Evolutionary conservation across 768 basidiomycete genomes (phyloP), one percentile per base, ranked within the genome.

Genomic region (Dacryopinax primogenitus): DNA sequence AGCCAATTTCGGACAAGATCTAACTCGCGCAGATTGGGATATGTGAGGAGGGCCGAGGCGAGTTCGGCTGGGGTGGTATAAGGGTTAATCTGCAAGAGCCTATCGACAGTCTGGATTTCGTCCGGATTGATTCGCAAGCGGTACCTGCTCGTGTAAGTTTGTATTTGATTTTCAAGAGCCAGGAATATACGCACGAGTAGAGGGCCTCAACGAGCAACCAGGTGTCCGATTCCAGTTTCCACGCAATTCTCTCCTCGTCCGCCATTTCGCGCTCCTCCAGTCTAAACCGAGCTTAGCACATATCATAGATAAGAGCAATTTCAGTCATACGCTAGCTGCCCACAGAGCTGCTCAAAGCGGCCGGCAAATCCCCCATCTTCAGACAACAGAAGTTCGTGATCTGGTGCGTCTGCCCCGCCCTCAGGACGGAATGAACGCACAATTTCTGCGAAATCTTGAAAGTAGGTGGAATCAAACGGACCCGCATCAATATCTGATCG

Each of bases 1-100:
- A 92, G 79, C 91, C 91, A 93, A 73, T 92, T 89, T n/a, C 88
- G 83, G 7, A 92, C 85, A 45, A 88, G 84, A 51, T 89, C 79
- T 64, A 92, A 87, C 67, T 91, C 90, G 0, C 82, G 75, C 35
- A 92, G 83, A 1, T 86, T 78, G 0, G 83, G 83, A 0, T 86
- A 88, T 1, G 82, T 75, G 61, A 81, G 75, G 79, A 93, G 81
- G 62, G 90, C 82, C 1, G 84, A 86, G 0, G 87, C 87, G 30
- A 93, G 80, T 0, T 84, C 84, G 3, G 84, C 80, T 0, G 87
- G 84, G 0, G 92, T 90, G 0, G 87, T 88, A 75, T 92, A 93
- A 0, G 90, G 89, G 71, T 94, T 92, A 68, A 82, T 76, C 1
- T 79, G 71, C 36, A 92, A 78, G 11, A 91, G 75, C 3, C 78